Evolutionary conservation across 495 filamentous ascomycete species (phyloP).

Genomic region (Penicillium flavigenum): DNA sequence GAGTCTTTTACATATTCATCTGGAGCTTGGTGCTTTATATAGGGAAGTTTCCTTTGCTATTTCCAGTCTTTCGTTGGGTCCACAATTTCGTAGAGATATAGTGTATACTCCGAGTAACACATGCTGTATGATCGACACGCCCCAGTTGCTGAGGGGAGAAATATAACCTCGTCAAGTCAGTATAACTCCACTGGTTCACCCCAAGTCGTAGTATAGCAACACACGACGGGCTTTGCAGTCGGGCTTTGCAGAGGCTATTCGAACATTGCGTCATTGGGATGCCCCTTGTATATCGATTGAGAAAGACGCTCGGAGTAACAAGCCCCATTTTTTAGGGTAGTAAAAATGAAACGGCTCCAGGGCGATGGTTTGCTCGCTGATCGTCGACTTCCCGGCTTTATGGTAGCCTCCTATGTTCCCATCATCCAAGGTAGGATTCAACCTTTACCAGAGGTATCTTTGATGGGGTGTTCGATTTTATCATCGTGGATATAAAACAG

Average conservation of each 20-base stretch:
- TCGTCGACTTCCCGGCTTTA: constrained; percentile 1
- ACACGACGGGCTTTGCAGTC: neutral
- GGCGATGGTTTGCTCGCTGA: neutral
- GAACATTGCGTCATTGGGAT: neutral
- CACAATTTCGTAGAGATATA: neutral
- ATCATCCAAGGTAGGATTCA: too few species aligned
- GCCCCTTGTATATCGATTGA: neutral
- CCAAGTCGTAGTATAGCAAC: neutral
- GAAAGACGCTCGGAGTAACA: neutral
- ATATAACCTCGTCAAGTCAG: neutral
- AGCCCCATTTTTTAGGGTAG: neutral
- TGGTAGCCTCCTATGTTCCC: neutral
- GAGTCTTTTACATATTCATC: constrained; percentile 8
- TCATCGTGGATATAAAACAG: too few species aligned
- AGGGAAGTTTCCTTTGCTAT: constrained; percentile 4
- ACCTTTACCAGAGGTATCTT: too few species aligned
- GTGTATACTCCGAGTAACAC: neutral
- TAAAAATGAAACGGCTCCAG: neutral
- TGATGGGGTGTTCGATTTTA: too few species aligned
- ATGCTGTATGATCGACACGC: neutral
- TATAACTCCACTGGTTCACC: neutral
- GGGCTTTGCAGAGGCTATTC: neutral
- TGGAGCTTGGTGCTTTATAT: constrained; percentile 5
- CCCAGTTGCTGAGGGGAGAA: neutral
- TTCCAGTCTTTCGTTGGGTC: neutral